Conservation (phyloP, 2,329 filamentous ascomycete genomes). For the Pyricularia grisea region DNA sequence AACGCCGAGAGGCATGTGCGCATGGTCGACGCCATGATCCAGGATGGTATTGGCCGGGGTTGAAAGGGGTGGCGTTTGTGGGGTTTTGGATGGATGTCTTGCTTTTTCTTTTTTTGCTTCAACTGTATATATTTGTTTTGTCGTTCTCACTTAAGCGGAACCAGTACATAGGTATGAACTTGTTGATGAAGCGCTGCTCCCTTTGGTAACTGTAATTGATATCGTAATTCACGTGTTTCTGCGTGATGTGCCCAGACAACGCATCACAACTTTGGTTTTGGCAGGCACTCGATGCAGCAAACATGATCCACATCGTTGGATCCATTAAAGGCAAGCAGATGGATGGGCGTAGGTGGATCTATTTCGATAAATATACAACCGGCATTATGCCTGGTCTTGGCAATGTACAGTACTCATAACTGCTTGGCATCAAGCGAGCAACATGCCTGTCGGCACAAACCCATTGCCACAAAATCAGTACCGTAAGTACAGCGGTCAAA, state of each 20-base stretch:
- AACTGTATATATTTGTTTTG: background rate
- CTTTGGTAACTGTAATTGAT: background rate
- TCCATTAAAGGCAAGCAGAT: background rate
- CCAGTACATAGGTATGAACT: background rate
- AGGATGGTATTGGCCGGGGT: constrained; percentile 21
- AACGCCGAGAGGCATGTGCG: constrained; percentile 32
- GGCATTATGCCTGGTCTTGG: too few species aligned
- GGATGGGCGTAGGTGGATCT: too few species aligned
- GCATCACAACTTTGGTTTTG: background rate
- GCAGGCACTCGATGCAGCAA: background rate
- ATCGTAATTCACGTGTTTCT: background rate
- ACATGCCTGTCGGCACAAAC: too few species aligned
- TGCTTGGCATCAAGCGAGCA: too few species aligned
- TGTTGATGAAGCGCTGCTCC: background rate
- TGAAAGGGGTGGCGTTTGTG: background rate
- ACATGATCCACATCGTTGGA: background rate
- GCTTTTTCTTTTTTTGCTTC: background rate
- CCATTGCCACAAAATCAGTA: too few species aligned
- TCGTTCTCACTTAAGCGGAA: background rate
- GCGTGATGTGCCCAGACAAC: background rate
- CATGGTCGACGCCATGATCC: constrained; percentile 34
- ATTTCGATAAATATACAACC: background rate
- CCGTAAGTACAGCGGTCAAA: too few species aligned
- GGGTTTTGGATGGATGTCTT: too few species aligned
- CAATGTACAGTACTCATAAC: too few species aligned